Percentiles rank a stretch among this genome's conserved stretches.
phyloP scores from a whole-genome alignment of 805 yeast genomes.

The Suhomyces sp. region DNA sequence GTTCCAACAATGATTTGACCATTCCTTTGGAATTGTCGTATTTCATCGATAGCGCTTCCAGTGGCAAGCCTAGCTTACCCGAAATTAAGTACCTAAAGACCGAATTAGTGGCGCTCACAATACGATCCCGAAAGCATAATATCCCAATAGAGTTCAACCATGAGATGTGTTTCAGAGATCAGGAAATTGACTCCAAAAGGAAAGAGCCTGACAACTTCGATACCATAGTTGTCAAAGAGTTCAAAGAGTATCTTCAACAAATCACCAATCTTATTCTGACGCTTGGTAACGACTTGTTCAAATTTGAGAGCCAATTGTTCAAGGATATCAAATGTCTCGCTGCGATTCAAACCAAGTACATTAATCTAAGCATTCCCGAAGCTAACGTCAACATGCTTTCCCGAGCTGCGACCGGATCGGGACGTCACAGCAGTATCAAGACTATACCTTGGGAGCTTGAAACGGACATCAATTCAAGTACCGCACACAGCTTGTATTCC shows the following conservation, averaged over 20 bases:
- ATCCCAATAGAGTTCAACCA: slow-evolving; percentile 42
- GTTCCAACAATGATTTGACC: slow-evolving; percentile 14
- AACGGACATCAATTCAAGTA: slow-evolving; percentile 2
- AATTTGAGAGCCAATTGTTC: slow-evolving; percentile 35
- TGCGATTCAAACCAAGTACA: slow-evolving; percentile 31
- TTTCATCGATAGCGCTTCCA: slow-evolving; percentile 11
- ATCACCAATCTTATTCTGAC: slow-evolving; percentile 28
- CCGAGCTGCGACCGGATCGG: slow-evolving; percentile 13
- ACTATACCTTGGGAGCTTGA: slow-evolving; percentile 31
- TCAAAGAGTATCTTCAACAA: slow-evolving; percentile 25
- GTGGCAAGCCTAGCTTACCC: slow-evolving; percentile 22
- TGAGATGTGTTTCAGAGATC: slow-evolving; percentile 37
- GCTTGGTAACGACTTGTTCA: slow-evolving; percentile 32
- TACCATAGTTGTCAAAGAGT: slow-evolving; percentile 31
- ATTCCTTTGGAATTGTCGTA: slow-evolving; percentile 35
- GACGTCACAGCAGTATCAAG: slow-evolving; percentile 19
- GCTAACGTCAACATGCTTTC: slow-evolving; percentile 15
- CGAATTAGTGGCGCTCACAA: slow-evolving; percentile 36
- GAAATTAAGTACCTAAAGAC: slow-evolving; percentile 32
- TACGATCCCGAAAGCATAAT: slow-evolving; percentile 31
- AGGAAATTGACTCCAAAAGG: slow-evolving; percentile 24
- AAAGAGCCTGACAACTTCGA: slow-evolving; percentile 30
- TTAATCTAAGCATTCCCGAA: slow-evolving; percentile 26
- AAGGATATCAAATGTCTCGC: slow-evolving; percentile 37
- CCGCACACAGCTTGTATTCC: slow-evolving; percentile 17